phyloP scores from a whole-genome alignment of 2,329 filamentous ascomycete species.

The Aspergillus pseudoglaucus region DNA sequence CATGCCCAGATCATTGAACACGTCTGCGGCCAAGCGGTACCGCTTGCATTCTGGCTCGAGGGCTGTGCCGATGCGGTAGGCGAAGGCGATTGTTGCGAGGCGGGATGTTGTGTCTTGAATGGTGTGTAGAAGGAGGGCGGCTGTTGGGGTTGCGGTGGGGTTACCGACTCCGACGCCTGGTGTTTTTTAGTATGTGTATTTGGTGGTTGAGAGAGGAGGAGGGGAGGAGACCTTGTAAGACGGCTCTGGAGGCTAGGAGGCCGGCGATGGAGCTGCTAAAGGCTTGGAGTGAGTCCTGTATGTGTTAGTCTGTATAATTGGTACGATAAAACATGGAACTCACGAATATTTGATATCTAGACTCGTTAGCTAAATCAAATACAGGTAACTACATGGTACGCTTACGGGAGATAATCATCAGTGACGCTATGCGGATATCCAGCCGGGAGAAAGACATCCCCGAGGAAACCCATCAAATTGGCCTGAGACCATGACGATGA shows the following conservation, averaged over 20 bases:
- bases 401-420: constrained; percentile 71
- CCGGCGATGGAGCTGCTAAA: constrained; percentile 39
- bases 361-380: constrained; percentile 2
- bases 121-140: constrained; percentile 74
- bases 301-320: no score
- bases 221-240: constrained; percentile 58
- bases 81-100: constrained; percentile 79
- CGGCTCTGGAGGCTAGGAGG: constrained; percentile 71
- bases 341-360: constrained; percentile 63
- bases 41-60: constrained; percentile 88
- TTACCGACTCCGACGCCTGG: constrained; percentile 76
- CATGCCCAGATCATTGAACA: constrained; percentile 83
- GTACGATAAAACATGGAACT: constrained; percentile 12
- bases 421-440: constrained; percentile 87
- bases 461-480: constrained; percentile 32
- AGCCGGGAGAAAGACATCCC: constrained; percentile 75
- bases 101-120: constrained; percentile 75
- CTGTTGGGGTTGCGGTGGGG: constrained; percentile 68
- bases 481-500: constrained; percentile 18
- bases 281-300: constrained; percentile 36
- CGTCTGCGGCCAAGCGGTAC: constrained; percentile 77
- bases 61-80: constrained; percentile 70
- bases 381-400: no score
- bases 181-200: not conserved
- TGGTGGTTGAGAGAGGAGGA: no score